phyloP scores from a whole-genome alignment of 148 eudicot species.

The Fagopyrum tataricum region DNA sequence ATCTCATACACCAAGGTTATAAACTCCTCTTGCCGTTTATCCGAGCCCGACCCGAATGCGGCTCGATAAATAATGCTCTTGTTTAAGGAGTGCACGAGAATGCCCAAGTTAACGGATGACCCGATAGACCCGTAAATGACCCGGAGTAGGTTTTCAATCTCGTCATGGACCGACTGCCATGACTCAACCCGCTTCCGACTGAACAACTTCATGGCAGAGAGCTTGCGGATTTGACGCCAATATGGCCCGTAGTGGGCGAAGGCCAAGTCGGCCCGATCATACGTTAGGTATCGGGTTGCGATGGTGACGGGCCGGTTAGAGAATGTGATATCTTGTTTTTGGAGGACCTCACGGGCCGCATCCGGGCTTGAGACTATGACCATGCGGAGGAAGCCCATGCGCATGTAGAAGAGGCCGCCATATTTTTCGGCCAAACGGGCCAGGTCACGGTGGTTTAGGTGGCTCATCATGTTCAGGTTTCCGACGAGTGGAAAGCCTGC shows the following conservation, averaged over 20 bases:
- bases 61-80: slow-evolving; percentile 50
- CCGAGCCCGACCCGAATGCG: slow-evolving; percentile 52
- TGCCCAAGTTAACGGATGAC: slow-evolving; percentile 37
- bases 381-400: slow-evolving; percentile 23
- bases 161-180: slow-evolving; percentile 57
- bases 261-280: slow-evolving; percentile 28
- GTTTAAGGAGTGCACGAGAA: slow-evolving; percentile 39
- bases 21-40: slow-evolving; percentile 52
- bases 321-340: slow-evolving; percentile 20
- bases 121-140: slow-evolving; percentile 23
- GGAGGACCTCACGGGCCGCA: slow-evolving; percentile 20
- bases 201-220: slow-evolving; percentile 63
- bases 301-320: slow-evolving; percentile 23
- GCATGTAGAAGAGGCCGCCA: slow-evolving; percentile 28
- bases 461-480: slow-evolving; percentile 19
- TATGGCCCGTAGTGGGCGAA: slow-evolving; percentile 74
- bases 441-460: slow-evolving; percentile 26
- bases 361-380: slow-evolving; percentile 27
- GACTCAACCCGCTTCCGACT: slow-evolving; percentile 69
- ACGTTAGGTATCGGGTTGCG: slow-evolving; percentile 23
- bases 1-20: slow-evolving; percentile 48
- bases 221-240: slow-evolving; percentile 80
- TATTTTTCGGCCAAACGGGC: slow-evolving; percentile 22
- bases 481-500: slow-evolving; percentile 29
- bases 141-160: slow-evolving; percentile 32